Base-by-base conservation (phyloP, 805 yeast genomes). In the Barnettozyma wickerhamii region DNA sequence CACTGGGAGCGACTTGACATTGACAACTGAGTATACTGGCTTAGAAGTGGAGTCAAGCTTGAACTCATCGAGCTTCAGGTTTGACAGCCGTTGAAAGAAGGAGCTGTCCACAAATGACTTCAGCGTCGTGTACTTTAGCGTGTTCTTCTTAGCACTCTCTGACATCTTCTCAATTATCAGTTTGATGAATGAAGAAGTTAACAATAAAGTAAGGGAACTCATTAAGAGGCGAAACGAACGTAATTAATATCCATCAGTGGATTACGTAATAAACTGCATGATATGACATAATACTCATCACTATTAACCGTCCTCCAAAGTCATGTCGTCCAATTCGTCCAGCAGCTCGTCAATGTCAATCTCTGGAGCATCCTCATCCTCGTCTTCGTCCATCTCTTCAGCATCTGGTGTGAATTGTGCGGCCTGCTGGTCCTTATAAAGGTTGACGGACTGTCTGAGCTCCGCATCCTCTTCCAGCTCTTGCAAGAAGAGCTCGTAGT, bases 401-500 rank as follows among this genome's bases (percentile, higher is more conserved):
- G 57, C 65, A 20, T 47, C 59, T 10, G 40, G 40, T 10, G 33
- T 28, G 37, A 41, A 33, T 12, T 57, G 24, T 4, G 30, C 12
- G 18, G 38, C 31, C 14, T 43, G 32, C 12, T 39, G 61, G 40
- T 82, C 78, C 68, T 89, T 93, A 72, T 93, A 93, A 56, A 93
- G 58, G 60, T 93, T 91, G 63, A 93, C 79, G 34, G 88, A 79
- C 55, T 84, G 89, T 71, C 99, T 84, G 62, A 93, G 75, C 62
- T 93, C 99, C 41, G 81, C 81, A 66, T 93, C 99, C 66, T 93
- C 98, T 71, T 93, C 99, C 62, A 93, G 78, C 64, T 93, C 96
- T 68, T 88, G 97, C 68, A 93, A 77, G 86, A 93, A 93, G 51
- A 83, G 60, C 68, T 91, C 99, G 69, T 88, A 93, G 66, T 91